A percentile compares a stretch with the other conserved stretches of the same genome.
phyloP scores from a whole-genome alignment of 208 protist species.

The Trypanosomatidae sp. region DNA sequence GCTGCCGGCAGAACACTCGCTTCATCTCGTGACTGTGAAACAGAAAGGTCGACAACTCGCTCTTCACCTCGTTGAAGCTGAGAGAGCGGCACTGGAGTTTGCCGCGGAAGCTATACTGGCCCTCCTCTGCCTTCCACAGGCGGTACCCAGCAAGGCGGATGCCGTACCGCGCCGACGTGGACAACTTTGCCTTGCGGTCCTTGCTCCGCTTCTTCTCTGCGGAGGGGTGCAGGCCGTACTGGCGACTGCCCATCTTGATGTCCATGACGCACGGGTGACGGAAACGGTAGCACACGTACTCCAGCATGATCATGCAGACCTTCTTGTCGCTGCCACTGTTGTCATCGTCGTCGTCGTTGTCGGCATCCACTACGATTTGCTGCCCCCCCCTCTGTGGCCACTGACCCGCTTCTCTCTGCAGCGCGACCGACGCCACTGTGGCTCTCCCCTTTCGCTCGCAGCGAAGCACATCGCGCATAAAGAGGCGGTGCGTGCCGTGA shows the following conservation, averaged over 20 bases:
- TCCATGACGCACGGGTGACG: slow-evolving; percentile 76
- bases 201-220: slow-evolving; percentile 73
- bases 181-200: slow-evolving; percentile 53
- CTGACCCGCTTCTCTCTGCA: not conserved
- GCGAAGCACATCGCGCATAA: slow-evolving; percentile 21
- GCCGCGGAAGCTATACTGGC: slow-evolving; percentile 46
- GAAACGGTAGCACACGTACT: slow-evolving; percentile 85
- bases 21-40: slow-evolving; percentile 23
- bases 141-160: slow-evolving; percentile 81
- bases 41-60: slow-evolving; percentile 50
- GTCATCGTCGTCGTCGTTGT: slow-evolving; percentile 21
- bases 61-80: slow-evolving; percentile 48
- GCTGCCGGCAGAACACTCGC: slow-evolving; percentile 39
- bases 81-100: slow-evolving; percentile 66
- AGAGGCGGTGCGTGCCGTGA: slow-evolving; percentile 49
- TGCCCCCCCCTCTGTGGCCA: not conserved
- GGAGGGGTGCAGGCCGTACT: slow-evolving; percentile 79
- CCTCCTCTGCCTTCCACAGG: slow-evolving; percentile 51
- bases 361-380: slow-evolving; percentile 5
- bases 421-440: not conserved
- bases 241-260: slow-evolving; percentile 85
- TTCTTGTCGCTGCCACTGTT: slow-evolving; percentile 2
- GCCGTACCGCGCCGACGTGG: slow-evolving; percentile 72
- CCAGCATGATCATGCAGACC: slow-evolving; percentile 71
- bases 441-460: slow-evolving; percentile 5